phyloP scores from a whole-genome alignment of 495 filamentous ascomycete species.

The Polyplosphaeria fusca region DNA sequence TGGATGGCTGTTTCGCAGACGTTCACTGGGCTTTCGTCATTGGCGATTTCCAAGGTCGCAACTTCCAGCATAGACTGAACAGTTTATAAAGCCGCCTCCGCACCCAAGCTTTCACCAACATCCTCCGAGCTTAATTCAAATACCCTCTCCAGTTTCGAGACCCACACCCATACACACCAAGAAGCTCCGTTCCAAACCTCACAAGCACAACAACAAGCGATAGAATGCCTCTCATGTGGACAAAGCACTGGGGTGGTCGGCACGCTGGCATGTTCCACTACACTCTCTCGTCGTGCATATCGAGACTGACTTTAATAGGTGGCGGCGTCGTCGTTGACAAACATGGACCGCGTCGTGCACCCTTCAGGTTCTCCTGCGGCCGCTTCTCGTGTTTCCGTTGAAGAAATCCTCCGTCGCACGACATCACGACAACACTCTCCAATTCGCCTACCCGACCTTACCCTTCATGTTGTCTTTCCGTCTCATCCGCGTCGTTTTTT shows the following conservation, averaged over 20 bases:
- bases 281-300: neutral
- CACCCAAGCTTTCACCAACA: too few relatives aligned
- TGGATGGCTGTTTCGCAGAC: too few relatives aligned
- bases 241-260: constrained; percentile 35
- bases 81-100: too few relatives aligned
- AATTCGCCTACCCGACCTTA: neutral
- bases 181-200: neutral
- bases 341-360: constrained; percentile 40
- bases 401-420: neutral
- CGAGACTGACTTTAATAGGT: constrained; percentile 10
- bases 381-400: constrained; percentile 43
- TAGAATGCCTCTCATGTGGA: constrained; percentile 38
- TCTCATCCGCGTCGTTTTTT: too few relatives aligned
- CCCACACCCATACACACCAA: too few relatives aligned
- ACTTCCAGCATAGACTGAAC: too few relatives aligned
- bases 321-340: constrained; percentile 43
- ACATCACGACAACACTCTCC: constrained; percentile 4
- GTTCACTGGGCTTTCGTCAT: too few relatives aligned
- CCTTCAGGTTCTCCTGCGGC: constrained; percentile 41
- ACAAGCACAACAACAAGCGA: constrained; percentile 1
- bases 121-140: too few relatives aligned
- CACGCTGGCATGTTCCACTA: constrained; percentile 28
- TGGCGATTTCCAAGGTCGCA: too few relatives aligned
- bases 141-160: too few relatives aligned
- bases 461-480: too few relatives aligned